A percentile compares a stretch with the other conserved stretches of the same genome.
Conservation (phyloP, 2,329 filamentous ascomycete species). For the Podosphaera fusca region DNA sequence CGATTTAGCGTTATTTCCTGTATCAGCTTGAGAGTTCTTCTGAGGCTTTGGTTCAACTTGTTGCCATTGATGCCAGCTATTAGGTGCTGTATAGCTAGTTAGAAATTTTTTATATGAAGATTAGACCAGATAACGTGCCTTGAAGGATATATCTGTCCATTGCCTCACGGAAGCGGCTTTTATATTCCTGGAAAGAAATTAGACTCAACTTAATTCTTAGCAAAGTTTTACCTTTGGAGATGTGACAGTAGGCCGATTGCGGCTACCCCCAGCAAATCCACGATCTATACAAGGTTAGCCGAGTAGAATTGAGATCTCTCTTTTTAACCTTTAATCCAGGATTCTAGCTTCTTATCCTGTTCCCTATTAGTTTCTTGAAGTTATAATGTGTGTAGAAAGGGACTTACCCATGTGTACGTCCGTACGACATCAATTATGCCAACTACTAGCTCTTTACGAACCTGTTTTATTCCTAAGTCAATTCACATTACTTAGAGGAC, state of each 20-base stretch:
- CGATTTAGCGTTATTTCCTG: not conserved
- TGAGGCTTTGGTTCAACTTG: not conserved
- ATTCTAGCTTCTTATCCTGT: slow-evolving; percentile 88
- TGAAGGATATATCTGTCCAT: slow-evolving; percentile 60
- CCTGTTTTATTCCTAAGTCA: slow-evolving; percentile 8
- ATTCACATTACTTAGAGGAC: not conserved
- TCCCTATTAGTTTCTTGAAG: not conserved
- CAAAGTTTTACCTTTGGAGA: slow-evolving; percentile 52
- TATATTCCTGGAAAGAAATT: slow-evolving; percentile 37
- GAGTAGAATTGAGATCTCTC: not conserved
- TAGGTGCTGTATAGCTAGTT: slow-evolving; percentile 6
- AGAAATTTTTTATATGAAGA: not conserved
- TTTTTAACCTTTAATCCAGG: slow-evolving; percentile 58
- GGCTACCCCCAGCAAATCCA: slow-evolving; percentile 52
- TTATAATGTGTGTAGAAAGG: not conserved
- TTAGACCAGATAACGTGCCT: slow-evolving; percentile 5
- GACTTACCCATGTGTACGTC: slow-evolving; percentile 63
- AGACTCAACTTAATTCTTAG: not conserved
- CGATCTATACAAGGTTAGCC: slow-evolving; percentile 29
- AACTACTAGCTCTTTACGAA: slow-evolving; percentile 72
- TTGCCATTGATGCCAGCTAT: slow-evolving; percentile 11
- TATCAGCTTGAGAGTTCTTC: not conserved
- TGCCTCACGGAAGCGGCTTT: slow-evolving; percentile 80
- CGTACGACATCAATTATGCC: slow-evolving; percentile 97
- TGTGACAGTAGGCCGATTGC: slow-evolving; percentile 80